Evolutionary conservation across 2,329 filamentous ascomycete genomes (phyloP), one percentile per base, ranked within the genome.

Genomic region (Dothiorella sarmentorum): DNA sequence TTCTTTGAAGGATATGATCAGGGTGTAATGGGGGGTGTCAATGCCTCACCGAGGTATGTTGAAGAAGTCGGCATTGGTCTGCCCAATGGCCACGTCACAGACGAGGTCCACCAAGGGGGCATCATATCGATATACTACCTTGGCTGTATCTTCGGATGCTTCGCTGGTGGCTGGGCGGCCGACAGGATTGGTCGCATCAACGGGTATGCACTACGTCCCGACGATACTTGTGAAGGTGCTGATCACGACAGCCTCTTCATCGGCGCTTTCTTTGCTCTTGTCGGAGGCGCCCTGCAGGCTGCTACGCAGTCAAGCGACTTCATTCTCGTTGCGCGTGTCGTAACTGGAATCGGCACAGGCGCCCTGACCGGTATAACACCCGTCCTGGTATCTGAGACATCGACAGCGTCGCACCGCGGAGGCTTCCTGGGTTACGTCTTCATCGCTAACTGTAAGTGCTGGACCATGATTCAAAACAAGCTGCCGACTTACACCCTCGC

Each of bases 21-120:
- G 64, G 80, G 78, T 29, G 76, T 81, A 73, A 80, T 81, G 78
- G 82, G 82, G 17, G 86, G 86, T 58, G 85, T 89, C 11, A 88
- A 89, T 71, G 85, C 82, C 45, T 78, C 84, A 37, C 80, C 80
- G 51, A 73, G 87, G 68, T 89, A 89, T 66, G 82, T 85, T 52
- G 75, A 82, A 35, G 73, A 82, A 9, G 88, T 89, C 85, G 79
- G 78, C 7, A 84, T 88, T 62, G 86, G 86, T 5, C 79, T 87
- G 63, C 78, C 81, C 17, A 69, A 76, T 20, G 73, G 75, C 20
- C 65, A 70, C 2, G 59, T 87, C 10, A 84, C 81, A 1, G 71
- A 86, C 65, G 82, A 80, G 24, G 65, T 87, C 17, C 75, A 86
- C 2, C 83, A 88, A 65, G 85, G 85, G 7, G 84, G 84, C 2